These are phyloP conservation scores for Kwoniella dejecticola DNA, from an alignment of 768 basidiomycete species.

Conservation along the genomic window DNA sequence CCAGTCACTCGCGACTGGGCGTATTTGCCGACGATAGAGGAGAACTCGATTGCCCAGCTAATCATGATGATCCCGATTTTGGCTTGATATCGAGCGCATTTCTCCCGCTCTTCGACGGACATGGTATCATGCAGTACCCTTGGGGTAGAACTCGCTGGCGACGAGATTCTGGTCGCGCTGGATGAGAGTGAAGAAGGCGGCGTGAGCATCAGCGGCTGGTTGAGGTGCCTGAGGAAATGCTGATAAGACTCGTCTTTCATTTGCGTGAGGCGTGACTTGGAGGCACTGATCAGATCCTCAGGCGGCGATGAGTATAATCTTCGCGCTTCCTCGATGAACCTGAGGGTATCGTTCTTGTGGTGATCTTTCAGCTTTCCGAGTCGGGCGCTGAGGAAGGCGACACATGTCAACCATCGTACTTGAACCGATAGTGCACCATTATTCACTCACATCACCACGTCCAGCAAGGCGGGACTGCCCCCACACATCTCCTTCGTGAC, in stretches of 20 bases:
- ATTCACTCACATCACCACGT: background rate
- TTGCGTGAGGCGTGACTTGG: background rate
- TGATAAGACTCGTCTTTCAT: background rate
- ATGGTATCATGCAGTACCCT: background rate
- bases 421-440: no score
- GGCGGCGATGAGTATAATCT: background rate
- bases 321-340: background rate
- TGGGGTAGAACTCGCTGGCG: background rate
- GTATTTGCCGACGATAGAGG: slow-evolving; percentile 1
- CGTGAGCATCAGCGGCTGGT: background rate
- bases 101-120: background rate
- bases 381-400: background rate
- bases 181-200: background rate
- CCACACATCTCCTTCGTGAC: background rate
- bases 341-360: background rate
- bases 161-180: background rate
- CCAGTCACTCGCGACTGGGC: slow-evolving; percentile 4
- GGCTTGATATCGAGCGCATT: slow-evolving; percentile 2
- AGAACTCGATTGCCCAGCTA: background rate
- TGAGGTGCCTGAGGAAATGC: background rate
- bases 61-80: background rate
- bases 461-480: background rate
- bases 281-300: background rate
- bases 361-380: background rate
- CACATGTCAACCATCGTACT: background rate